Conservation (phyloP, 1,139 yeast genomes). For the Keqinozyma sinolaborantium region DNA sequence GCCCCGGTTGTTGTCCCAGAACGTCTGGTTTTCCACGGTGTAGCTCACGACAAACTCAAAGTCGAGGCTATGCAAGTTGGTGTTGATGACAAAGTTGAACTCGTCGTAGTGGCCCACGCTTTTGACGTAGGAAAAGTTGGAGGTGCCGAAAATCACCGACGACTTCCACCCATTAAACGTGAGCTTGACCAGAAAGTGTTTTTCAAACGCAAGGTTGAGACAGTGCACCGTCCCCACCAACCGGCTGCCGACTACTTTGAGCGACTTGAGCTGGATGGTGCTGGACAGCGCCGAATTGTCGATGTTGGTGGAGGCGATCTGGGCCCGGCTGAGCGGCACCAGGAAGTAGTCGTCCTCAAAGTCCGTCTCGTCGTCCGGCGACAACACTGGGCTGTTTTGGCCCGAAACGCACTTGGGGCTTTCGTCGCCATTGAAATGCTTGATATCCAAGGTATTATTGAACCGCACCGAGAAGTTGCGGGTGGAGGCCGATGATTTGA, state of each 20-base stretch:
- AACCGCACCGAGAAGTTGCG: slow-evolving; percentile 6
- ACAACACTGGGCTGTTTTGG: slow-evolving; percentile 5
- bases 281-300: slow-evolving; percentile 3
- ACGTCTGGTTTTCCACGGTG: slow-evolving; percentile 16
- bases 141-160: slow-evolving; percentile 23
- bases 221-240: slow-evolving; percentile 32
- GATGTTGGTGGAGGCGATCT: slow-evolving; percentile 8
- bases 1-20: slow-evolving; percentile 34
- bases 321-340: neutral
- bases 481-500: slow-evolving; percentile 25
- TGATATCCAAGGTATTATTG: slow-evolving; percentile 16
- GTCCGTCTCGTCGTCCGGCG: neutral
- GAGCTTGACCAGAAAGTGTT: slow-evolving; percentile 30
- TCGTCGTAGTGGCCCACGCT: slow-evolving; percentile 31
- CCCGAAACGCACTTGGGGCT: slow-evolving; percentile 35
- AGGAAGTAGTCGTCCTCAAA: slow-evolving; percentile 3
- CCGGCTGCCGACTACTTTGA: slow-evolving; percentile 12
- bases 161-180: slow-evolving; percentile 38
- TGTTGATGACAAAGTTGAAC: slow-evolving; percentile 33
- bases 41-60: slow-evolving; percentile 26
- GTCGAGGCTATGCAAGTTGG: slow-evolving; percentile 15
- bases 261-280: slow-evolving; percentile 8
- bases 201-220: slow-evolving; percentile 37
- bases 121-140: slow-evolving; percentile 18
- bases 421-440: slow-evolving; percentile 41